phyloP scores from a whole-genome alignment of 768 basidiomycete genomes.

The Russula foetens region DNA sequence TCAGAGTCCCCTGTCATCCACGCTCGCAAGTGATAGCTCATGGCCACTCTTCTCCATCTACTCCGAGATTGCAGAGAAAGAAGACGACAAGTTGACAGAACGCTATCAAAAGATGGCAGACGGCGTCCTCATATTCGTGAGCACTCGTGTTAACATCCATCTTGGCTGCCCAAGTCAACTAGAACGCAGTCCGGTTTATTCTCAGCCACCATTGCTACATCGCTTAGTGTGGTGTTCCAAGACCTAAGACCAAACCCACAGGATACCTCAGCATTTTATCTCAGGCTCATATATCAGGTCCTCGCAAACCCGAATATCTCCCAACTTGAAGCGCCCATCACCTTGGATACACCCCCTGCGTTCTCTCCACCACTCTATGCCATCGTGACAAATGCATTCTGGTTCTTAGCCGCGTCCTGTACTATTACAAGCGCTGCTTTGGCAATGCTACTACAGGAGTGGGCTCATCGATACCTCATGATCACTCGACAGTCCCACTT shows the following conservation, averaged over 20 bases:
- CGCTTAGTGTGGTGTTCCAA: conserved; percentile 4
- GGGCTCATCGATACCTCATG: neutral
- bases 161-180: too few relatives aligned
- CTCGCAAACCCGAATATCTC: neutral
- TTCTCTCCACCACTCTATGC: neutral
- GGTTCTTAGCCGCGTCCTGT: neutral
- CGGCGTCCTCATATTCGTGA: neutral
- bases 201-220: neutral
- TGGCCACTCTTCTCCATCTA: too few relatives aligned
- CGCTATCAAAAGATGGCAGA: too few relatives aligned
- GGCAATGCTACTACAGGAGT: neutral
- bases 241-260: conserved; percentile 1
- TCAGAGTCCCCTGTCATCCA: too few relatives aligned
- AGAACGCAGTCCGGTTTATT: too few relatives aligned
- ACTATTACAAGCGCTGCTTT: neutral
- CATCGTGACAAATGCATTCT: conserved; percentile 5
- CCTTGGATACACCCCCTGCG: neutral
- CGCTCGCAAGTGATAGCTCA: too few relatives aligned
- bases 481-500: neutral
- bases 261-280: neutral
- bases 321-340: neutral
- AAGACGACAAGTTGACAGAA: too few relatives aligned
- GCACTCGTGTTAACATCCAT: too few relatives aligned
- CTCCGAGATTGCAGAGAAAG: too few relatives aligned
- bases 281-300: neutral